These are phyloP conservation scores for Phylloporus arenicola DNA, from an alignment of 768 basidiomycete genomes.

Conservation along the genomic window DNA sequence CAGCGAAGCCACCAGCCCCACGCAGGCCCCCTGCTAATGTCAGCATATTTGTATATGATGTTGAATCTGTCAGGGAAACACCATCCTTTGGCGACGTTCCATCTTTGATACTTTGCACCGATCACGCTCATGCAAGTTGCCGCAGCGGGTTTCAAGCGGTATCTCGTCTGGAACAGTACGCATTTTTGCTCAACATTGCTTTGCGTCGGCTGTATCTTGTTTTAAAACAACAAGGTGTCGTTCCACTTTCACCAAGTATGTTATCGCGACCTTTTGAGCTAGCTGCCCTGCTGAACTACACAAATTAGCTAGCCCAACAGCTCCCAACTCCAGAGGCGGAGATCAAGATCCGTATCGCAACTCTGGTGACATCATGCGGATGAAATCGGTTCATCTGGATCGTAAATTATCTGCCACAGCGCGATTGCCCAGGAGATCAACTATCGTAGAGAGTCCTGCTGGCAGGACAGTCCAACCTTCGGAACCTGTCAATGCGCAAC, in stretches of 20 bases:
- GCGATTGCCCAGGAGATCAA: slow-evolving; percentile 86
- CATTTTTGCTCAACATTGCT: slow-evolving; percentile 94
- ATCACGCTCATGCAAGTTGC: slow-evolving; percentile 66
- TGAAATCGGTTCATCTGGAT: slow-evolving; percentile 92
- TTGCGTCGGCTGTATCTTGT: slow-evolving; percentile 84
- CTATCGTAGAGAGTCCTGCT: slow-evolving; percentile 90
- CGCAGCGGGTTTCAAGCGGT: slow-evolving; percentile 83
- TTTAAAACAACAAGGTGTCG: slow-evolving; percentile 83
- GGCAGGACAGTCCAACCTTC: slow-evolving; percentile 79
- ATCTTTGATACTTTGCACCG: slow-evolving; percentile 67
- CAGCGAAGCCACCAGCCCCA: slow-evolving; percentile 56
- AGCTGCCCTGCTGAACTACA: slow-evolving; percentile 7
- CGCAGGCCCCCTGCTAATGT: slow-evolving; percentile 81
- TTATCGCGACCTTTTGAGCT: slow-evolving; percentile 3
- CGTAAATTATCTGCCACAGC: slow-evolving; percentile 94
- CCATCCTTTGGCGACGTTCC: slow-evolving; percentile 70
- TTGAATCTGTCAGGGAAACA: slow-evolving; percentile 62
- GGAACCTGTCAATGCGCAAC: slow-evolving; percentile 48
- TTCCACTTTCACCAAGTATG: slow-evolving; percentile 74
- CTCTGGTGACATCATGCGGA: slow-evolving; percentile 85
- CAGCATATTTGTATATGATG: slow-evolving; percentile 69
- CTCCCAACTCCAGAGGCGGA: slow-evolving; percentile 31
- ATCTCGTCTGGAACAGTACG: slow-evolving; percentile 93
- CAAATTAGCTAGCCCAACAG: slow-evolving; percentile 24
- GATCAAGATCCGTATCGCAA: slow-evolving; percentile 80